A percentile compares a stretch with the other conserved stretches of the same genome.
phyloP scores from a whole-genome alignment of 805 yeast genomes.

The Sugiyamaella marilandica region DNA sequence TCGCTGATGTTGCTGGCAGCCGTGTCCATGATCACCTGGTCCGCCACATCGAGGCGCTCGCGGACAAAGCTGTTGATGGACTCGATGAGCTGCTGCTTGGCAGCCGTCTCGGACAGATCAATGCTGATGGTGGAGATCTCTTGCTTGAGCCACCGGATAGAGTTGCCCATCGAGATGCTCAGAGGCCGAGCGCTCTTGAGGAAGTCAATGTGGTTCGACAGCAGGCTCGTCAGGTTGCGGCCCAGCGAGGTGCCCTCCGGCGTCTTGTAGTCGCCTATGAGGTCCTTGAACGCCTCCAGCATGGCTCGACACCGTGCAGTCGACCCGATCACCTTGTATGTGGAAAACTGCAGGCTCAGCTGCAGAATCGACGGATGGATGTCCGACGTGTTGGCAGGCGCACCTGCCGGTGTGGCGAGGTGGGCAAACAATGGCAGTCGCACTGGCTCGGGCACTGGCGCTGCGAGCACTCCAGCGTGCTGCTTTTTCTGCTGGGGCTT shows the following conservation, averaged over 20 bases:
- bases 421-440: slow-evolving; percentile 35
- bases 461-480: slow-evolving; percentile 6
- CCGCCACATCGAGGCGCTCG: slow-evolving; percentile 82
- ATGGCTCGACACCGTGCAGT: slow-evolving; percentile 78
- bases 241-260: slow-evolving; percentile 82
- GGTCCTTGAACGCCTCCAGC: slow-evolving; percentile 77
- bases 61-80: slow-evolving; percentile 75
- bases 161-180: slow-evolving; percentile 93
- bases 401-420: slow-evolving; percentile 29
- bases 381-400: slow-evolving; percentile 44
- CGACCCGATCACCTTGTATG: slow-evolving; percentile 86
- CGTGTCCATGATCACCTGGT: slow-evolving; percentile 70
- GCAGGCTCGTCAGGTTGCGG: slow-evolving; percentile 80
- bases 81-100: slow-evolving; percentile 58
- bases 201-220: slow-evolving; percentile 89
- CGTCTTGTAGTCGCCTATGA: slow-evolving; percentile 74
- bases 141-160: slow-evolving; percentile 95
- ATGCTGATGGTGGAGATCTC: slow-evolving; percentile 79
- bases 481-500: background rate
- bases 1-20: slow-evolving; percentile 73
- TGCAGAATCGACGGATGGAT: slow-evolving; percentile 84
- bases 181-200: slow-evolving; percentile 87
- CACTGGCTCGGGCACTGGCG: slow-evolving; percentile 15
- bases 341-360: slow-evolving; percentile 72
- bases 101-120: slow-evolving; percentile 59